Base-by-base conservation (phyloP, 345 rosid genomes). In the Ceriops decandra region DNA sequence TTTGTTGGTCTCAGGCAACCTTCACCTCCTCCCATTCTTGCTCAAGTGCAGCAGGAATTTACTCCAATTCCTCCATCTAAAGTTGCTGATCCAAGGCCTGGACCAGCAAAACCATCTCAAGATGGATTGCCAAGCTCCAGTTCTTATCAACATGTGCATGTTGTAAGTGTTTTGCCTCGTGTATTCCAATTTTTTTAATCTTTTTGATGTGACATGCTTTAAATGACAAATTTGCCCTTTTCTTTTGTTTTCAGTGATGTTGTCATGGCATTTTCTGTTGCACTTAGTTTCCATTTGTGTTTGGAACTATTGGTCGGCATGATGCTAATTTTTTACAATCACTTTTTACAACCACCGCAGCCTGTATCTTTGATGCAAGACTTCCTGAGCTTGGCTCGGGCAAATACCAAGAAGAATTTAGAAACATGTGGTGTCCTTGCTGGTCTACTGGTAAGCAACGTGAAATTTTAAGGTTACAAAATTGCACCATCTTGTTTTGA, bases 31-130 rank as follows among this genome's bases (percentile, higher is more conserved):
- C 98, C 99, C 24, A 96, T 91, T 80, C 93, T 91, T 74, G 96
- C 96, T 66, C 80, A 86, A 76, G 83, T 95, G 38, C 92, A 81
- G 74, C 90, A 83, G 71, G 86, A 80, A 1, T 31, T 31, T 38
- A 72, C 97, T 74, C 86, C 84, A 31, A 90, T 95, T 54, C 84
- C 86, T 75, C 95, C 99, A 51, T 91, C 98, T 51, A 91, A 79
- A 85, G 99, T 95, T 69, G 98, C 99, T 58, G 97, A 95, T 80
- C 99, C 99, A 63, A 90, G 98, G 80, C 99, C 99, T 73, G 99
- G 98, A 72, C 99, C 93, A 57, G 90, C 90, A 67, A 81, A 86
- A 71, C 72, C 85, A 79, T 79, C 81, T 72, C 76, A 76, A 75
- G 86, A 86, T 73, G 89, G 57, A 33, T 63, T 74, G 61, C 76